Evolutionary conservation across 2,329 filamentous ascomycete species (phyloP).

Genomic region (Hawksworthiomyces lignivorus): DNA sequence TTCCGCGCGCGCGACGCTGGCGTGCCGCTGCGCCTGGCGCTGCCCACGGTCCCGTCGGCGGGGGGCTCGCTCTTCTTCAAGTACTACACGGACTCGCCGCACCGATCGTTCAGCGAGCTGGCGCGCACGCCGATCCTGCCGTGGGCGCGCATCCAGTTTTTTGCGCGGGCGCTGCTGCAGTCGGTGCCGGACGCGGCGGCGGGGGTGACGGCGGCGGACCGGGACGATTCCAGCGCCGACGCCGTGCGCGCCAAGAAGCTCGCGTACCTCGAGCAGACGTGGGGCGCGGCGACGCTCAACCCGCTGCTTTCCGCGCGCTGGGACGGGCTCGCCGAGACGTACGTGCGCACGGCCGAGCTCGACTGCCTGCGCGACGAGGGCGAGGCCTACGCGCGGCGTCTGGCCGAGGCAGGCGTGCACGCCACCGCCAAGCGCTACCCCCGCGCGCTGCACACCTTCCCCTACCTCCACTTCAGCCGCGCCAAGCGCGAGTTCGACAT

Average conservation of each 20-base stretch:
- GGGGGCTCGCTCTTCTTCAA: slow-evolving; percentile 21
- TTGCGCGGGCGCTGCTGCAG: slow-evolving; percentile 27
- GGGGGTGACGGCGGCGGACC: slow-evolving; percentile 22
- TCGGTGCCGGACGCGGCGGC: slow-evolving; percentile 35
- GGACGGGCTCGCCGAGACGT: slow-evolving; percentile 31
- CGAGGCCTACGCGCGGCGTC: slow-evolving; percentile 11
- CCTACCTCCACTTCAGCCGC: slow-evolving; percentile 3
- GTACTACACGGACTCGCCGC: slow-evolving; percentile 27
- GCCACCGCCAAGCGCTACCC: slow-evolving; percentile 12
- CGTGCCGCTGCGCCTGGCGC: slow-evolving; percentile 26
- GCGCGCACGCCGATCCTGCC: slow-evolving; percentile 34
- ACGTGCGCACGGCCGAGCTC: slow-evolving; percentile 11
- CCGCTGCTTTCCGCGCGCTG: slow-evolving; percentile 37
- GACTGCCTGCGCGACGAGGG: slow-evolving; percentile 15
- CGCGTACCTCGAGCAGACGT: not conserved
- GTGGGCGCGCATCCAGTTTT: slow-evolving; percentile 33
- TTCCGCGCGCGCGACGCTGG: slow-evolving; percentile 29
- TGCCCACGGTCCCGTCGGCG: slow-evolving; percentile 25
- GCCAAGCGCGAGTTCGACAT: slow-evolving; percentile 10
- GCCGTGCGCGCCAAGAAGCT: not conserved
- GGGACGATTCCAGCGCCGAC: slow-evolving; percentile 17
- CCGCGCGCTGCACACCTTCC: slow-evolving; percentile 11
- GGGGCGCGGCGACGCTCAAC: slow-evolving; percentile 18
- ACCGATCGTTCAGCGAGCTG: slow-evolving; percentile 9
- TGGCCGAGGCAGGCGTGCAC: slow-evolving; percentile 6